These are phyloP conservation scores for Zoysia matrella DNA, from an alignment of 202 grass and related monocot genomes.

Conservation along the genomic window DNA sequence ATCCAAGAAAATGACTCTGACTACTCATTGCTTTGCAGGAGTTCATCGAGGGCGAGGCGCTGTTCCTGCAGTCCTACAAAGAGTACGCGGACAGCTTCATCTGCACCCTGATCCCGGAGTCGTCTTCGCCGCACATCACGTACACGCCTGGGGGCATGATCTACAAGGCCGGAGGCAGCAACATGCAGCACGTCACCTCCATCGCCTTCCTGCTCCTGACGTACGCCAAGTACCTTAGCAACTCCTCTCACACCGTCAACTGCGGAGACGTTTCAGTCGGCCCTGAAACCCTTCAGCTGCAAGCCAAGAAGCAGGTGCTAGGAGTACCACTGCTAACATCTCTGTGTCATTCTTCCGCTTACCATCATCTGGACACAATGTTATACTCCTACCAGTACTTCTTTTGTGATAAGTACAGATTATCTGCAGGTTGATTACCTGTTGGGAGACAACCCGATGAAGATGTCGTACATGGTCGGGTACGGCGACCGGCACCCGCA, in stretches of 20 bases:
- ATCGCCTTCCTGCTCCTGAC: slow-evolving; percentile 89
- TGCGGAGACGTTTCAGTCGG: slow-evolving; percentile 73
- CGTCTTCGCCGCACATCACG: slow-evolving; percentile 75
- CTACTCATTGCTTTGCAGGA: slow-evolving; percentile 49
- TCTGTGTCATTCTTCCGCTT: background rate
- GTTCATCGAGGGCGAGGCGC: slow-evolving; percentile 74
- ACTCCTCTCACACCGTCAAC: slow-evolving; percentile 73
- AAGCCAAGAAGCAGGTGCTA: slow-evolving; percentile 76
- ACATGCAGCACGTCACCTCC: slow-evolving; percentile 97
- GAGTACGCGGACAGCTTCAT: slow-evolving; percentile 84
- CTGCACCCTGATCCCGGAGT: slow-evolving; percentile 88
- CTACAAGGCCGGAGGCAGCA: slow-evolving; percentile 94
- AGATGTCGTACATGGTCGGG: slow-evolving; percentile 95
- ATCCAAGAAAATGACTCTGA: no score
- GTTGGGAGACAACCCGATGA: slow-evolving; percentile 86
- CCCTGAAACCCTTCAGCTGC: slow-evolving; percentile 58
- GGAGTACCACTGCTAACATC: background rate
- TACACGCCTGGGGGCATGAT: slow-evolving; percentile 86
- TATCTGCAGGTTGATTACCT: slow-evolving; percentile 69
- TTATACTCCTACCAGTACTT: no score
- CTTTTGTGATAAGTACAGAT: no score
- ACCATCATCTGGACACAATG: no score
- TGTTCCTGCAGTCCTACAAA: slow-evolving; percentile 82
- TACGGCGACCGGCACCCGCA: slow-evolving; percentile 74
- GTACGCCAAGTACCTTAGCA: slow-evolving; percentile 86